These are phyloP conservation scores for Debaryomyces psychrophilus DNA, from an alignment of 1,139 yeast genomes.

Conservation along the genomic window DNA sequence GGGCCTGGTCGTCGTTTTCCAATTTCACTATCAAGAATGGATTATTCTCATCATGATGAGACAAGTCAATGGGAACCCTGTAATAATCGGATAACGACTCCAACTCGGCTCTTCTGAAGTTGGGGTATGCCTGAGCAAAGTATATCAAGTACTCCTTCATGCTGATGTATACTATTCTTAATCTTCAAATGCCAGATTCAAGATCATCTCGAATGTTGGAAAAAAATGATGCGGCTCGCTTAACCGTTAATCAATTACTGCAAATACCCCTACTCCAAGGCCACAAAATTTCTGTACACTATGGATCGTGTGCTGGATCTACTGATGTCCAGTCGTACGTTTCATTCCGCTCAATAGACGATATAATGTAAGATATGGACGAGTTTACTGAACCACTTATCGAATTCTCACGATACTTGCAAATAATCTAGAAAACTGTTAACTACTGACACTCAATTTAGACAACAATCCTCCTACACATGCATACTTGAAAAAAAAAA, in stretches of 20 bases:
- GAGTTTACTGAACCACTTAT: too few species aligned
- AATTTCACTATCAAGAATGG: constrained; percentile 78
- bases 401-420: not conserved
- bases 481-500: too few species aligned
- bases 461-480: too few species aligned
- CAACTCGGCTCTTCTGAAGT: constrained; percentile 79
- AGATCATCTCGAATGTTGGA: constrained; percentile 6
- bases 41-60: constrained; percentile 55
- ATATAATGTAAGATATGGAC: too few species aligned
- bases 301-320: not conserved
- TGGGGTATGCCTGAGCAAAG: constrained; percentile 82
- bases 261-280: not conserved
- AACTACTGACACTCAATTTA: too few species aligned
- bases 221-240: constrained; percentile 9
- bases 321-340: not conserved
- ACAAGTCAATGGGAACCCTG: constrained; percentile 59
- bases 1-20: constrained; percentile 68
- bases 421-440: not conserved
- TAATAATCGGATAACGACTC: constrained; percentile 77
- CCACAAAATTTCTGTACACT: not conserved
- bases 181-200: not conserved
- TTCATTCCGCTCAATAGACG: too few species aligned
- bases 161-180: constrained; percentile 4
- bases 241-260: not conserved
- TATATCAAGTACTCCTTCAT: constrained; percentile 70